A percentile compares a stretch with the other conserved stretches of the same genome.
Evolutionary conservation across 345 rosid genomes (phyloP).

Genomic region (Eucalyptus guilfoylei): DNA sequence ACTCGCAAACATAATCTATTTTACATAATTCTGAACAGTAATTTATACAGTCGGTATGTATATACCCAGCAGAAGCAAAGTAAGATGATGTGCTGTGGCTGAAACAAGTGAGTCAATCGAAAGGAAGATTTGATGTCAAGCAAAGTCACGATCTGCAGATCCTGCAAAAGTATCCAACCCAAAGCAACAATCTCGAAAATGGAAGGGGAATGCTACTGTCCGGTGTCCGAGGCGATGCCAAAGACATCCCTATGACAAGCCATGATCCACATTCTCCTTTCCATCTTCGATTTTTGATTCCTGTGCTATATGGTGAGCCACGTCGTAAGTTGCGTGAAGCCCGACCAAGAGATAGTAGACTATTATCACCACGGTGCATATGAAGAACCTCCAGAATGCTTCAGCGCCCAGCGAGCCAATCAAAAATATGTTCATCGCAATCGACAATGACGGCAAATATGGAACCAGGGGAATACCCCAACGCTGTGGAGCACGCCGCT

Average conservation of each 20-base stretch:
- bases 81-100: background rate
- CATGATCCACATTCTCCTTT: background rate
- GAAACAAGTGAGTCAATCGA: background rate
- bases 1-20: too few relatives aligned
- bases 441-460: conserved; percentile 78
- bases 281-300: conserved; percentile 7
- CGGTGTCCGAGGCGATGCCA: background rate
- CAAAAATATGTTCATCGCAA: conserved; percentile 65
- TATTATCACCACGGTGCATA: conserved; percentile 61
- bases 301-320: conserved; percentile 38
- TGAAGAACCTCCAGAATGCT: conserved; percentile 68
- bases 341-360: conserved; percentile 66
- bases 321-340: conserved; percentile 83
- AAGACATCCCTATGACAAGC: background rate
- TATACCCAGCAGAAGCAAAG: background rate
- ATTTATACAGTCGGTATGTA: background rate
- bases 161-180: background rate
- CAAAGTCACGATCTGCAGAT: background rate
- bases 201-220: background rate
- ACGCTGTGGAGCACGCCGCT: conserved; percentile 41
- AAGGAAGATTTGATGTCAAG: background rate
- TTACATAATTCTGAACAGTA: background rate
- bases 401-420: conserved; percentile 57
- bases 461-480: conserved; percentile 96
- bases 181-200: background rate